phyloP scores from a whole-genome alignment of 805 yeast species.

The Wickerhamomyces chaumierensis region DNA sequence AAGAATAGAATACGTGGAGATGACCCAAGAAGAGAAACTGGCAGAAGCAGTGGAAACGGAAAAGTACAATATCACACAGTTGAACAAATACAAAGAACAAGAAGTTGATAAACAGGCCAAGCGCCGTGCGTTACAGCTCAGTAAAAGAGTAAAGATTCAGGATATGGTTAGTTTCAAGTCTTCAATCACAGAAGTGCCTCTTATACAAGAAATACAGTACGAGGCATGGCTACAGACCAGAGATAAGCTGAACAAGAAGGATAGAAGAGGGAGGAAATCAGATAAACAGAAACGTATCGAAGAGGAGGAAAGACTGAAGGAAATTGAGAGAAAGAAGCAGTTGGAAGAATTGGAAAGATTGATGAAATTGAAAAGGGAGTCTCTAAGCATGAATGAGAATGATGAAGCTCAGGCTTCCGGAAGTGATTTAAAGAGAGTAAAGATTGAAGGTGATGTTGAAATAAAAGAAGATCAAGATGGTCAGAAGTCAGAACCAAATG shows the following conservation, averaged over 20 bases:
- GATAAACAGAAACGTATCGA: conserved; percentile 30
- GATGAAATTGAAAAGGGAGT: conserved; percentile 1
- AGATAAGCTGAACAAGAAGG: conserved; percentile 29
- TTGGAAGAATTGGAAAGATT: conserved; percentile 12
- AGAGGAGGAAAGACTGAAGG: conserved; percentile 20
- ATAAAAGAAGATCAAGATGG: background rate
- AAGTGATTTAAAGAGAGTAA: background rate
- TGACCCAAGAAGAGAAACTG: conserved; percentile 32
- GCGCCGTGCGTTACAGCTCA: conserved; percentile 62
- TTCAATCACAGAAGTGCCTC: conserved; percentile 40
- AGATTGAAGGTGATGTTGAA: background rate
- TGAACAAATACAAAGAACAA: conserved; percentile 72
- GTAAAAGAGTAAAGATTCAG: conserved; percentile 48
- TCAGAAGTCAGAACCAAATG: too few species aligned
- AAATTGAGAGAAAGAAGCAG: conserved; percentile 19
- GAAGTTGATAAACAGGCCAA: conserved; percentile 71
- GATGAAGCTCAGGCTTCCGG: background rate
- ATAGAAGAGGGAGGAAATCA: conserved; percentile 30
- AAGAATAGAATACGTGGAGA: conserved; percentile 29
- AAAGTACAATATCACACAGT: conserved; percentile 56
- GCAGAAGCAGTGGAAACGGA: conserved; percentile 88
- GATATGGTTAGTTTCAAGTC: conserved; percentile 47
- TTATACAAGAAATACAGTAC: conserved; percentile 49
- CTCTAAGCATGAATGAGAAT: background rate
- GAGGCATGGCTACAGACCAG: conserved; percentile 29